A percentile compares a stretch with the other conserved stretches of the same genome.
These are phyloP conservation scores for Stagonosporopsis tanaceti DNA, from an alignment of 2,329 filamentous ascomycete species.

Conservation along the genomic window DNA sequence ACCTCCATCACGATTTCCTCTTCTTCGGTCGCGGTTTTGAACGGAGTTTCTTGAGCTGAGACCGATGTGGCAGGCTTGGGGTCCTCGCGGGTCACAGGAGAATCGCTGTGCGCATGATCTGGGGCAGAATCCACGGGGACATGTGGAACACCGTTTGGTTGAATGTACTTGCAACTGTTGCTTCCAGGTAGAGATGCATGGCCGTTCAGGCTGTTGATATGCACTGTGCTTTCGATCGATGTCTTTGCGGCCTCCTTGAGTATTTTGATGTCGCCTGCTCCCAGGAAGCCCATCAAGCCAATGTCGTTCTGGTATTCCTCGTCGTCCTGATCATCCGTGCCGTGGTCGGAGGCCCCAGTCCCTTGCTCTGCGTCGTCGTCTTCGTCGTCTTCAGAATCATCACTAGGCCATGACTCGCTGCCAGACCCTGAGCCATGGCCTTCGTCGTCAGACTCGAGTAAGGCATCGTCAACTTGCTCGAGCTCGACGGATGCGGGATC, in stretches of 20 bases:
- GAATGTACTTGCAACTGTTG: slow-evolving; percentile 51
- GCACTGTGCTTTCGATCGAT: slow-evolving; percentile 42
- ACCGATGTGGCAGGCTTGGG: neutral
- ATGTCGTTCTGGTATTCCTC: slow-evolving; percentile 32
- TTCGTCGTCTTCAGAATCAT: slow-evolving; percentile 42
- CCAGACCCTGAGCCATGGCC: slow-evolving; percentile 40
- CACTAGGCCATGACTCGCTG: slow-evolving; percentile 49
- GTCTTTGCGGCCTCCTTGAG: slow-evolving; percentile 44
- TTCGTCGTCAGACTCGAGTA: slow-evolving; percentile 49
- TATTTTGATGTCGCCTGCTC: slow-evolving; percentile 45
- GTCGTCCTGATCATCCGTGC: slow-evolving; percentile 31
- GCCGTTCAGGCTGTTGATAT: slow-evolving; percentile 37
- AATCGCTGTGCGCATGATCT: neutral
- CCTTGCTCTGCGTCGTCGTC: slow-evolving; percentile 32
- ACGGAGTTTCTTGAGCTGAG: neutral
- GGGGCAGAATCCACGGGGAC: neutral
- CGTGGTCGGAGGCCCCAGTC: slow-evolving; percentile 33
- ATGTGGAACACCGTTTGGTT: neutral
- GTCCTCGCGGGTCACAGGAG: neutral
- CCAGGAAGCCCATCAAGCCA: slow-evolving; percentile 48
- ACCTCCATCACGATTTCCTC: slow-evolving; percentile 23
- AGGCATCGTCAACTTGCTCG: slow-evolving; percentile 52
- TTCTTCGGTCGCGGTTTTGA: slow-evolving; percentile 20
- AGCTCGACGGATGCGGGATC: slow-evolving; percentile 49
- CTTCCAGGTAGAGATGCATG: slow-evolving; percentile 52